phyloP scores from a whole-genome alignment of 2,329 filamentous ascomycete genomes.

The Fusarium sp. region DNA sequence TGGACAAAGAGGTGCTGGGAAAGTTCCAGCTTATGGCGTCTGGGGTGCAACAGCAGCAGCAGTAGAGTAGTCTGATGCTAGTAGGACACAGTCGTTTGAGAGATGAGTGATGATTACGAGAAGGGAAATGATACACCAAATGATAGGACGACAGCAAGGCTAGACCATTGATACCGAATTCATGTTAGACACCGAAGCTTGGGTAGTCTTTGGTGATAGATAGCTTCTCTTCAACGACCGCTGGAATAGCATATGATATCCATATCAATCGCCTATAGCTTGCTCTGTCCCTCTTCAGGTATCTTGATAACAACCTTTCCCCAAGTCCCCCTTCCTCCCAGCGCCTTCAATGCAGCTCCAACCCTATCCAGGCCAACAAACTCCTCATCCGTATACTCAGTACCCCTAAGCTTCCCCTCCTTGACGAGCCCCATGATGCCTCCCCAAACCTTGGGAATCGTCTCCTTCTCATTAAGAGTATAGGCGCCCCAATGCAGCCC shows the following conservation, averaged over 20 bases:
- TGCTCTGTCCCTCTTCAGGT: conserved; percentile 74
- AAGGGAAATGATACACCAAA: conserved; percentile 24
- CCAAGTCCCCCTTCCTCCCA: conserved; percentile 90
- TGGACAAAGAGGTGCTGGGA: conserved; percentile 79
- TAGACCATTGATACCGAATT: conserved; percentile 29
- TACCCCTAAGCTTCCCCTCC: conserved; percentile 84
- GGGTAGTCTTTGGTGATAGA: not conserved
- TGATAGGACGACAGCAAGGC: conserved; percentile 38
- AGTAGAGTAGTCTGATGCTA: not conserved
- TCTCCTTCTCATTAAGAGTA: conserved; percentile 78
- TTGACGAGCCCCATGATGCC: conserved; percentile 85
- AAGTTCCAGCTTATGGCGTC: conserved; percentile 66
- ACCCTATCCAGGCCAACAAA: conserved; percentile 88
- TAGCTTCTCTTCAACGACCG: not conserved
- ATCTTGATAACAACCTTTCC: conserved; percentile 95
- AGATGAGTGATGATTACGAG: conserved; percentile 19
- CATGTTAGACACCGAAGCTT: conserved; percentile 4
- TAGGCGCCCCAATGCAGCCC: conserved; percentile 96
- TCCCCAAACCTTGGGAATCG: conserved; percentile 81
- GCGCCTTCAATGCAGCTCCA: conserved; percentile 79
- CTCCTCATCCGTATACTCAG: conserved; percentile 84
- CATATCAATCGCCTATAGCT: conserved; percentile 59
- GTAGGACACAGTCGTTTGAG: conserved; percentile 2
- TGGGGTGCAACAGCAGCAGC: conserved; percentile 39
- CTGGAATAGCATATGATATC: not conserved